Base-by-base conservation (phyloP, 2,329 filamentous ascomycete genomes). In the Beauveria australis region DNA sequence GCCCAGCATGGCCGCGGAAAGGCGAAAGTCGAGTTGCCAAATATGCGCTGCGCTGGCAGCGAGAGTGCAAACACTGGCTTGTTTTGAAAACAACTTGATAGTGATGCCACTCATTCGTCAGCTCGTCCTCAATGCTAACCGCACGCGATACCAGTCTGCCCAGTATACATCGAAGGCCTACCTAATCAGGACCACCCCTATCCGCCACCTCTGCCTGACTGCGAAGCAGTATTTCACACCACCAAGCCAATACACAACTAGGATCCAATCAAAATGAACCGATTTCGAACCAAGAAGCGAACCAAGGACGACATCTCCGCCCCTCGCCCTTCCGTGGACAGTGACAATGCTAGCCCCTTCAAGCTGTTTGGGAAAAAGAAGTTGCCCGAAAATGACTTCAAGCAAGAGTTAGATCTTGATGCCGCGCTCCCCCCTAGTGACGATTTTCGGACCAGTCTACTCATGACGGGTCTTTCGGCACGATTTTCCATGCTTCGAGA, bases 401-500 rank as follows among this genome's bases (percentile, higher is more conserved):
- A 87, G 70, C 79, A 77, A 62, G 82, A 90, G 63, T 74, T 97
- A 52, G 88, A 97, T 68, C 78, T 97, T 14, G 73, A 85, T 3
- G 78, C 79, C 14, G 92, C 86, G 1, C 78, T 99, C 2, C 94
- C 94, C 1, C 81, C 92, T 0, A 87, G 79, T 52, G 91, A 97
- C 73, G 88, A 97, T 70, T 97, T 99, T 74, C 86, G 94, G 61
- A 99, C 94, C 3, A 97, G 94, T 78, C 78, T 99, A 62, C 80
- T 99, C 64, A 96, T 99, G 93, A 92, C 91, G 0, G 93, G 92
- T 47, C 81, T 99, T 5, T 97, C 93, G 0, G 91, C 92, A 14
- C 87, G 94, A 7, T 99, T 99, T 73, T 97, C 93, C 67, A 97
- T 97, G 93, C 78, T 97, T 37, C 82, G 91, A 68, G 93, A 97